phyloP scores from a whole-genome alignment of 306 rosid genomes.

The Vigna radiata region DNA sequence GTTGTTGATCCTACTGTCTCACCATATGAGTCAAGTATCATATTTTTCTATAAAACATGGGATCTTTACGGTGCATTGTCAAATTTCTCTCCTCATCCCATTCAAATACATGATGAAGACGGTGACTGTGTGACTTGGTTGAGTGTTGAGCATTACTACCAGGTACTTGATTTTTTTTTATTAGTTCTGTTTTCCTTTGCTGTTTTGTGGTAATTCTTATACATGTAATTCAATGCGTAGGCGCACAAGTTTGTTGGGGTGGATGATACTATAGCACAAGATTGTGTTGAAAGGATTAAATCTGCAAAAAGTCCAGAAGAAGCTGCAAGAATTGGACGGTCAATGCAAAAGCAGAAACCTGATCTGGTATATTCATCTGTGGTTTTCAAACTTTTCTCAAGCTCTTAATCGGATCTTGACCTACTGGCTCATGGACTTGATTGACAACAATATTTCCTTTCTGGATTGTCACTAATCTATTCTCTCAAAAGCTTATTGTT shows the following conservation, averaged over 20 bases:
- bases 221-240: conserved; percentile 45
- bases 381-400: conserved; percentile 32
- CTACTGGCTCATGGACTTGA: not conserved
- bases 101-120: conserved; percentile 70
- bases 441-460: conserved; percentile 19
- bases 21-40: conserved; percentile 76
- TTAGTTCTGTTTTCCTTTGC: conserved; percentile 26
- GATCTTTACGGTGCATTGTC: conserved; percentile 90
- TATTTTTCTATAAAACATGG: conserved; percentile 91
- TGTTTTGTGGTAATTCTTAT: conserved; percentile 17
- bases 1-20: conserved; percentile 80
- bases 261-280: conserved; percentile 66
- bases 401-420: not conserved
- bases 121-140: conserved; percentile 73
- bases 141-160: conserved; percentile 94
- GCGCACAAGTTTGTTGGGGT: conserved; percentile 82
- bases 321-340: conserved; percentile 84
- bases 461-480: not conserved
- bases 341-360: conserved; percentile 77
- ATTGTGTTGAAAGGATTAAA: conserved; percentile 71
- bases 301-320: conserved; percentile 89
- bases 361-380: conserved; percentile 61
- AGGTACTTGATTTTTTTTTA: conserved; percentile 61
- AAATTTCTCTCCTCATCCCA: conserved; percentile 90
- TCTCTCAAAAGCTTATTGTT: not conserved